Evolutionary conservation across 2,329 filamentous ascomycete genomes (phyloP), one percentile per base, ranked within the genome.

Genomic region (Drechslerella coelobrocha): DNA sequence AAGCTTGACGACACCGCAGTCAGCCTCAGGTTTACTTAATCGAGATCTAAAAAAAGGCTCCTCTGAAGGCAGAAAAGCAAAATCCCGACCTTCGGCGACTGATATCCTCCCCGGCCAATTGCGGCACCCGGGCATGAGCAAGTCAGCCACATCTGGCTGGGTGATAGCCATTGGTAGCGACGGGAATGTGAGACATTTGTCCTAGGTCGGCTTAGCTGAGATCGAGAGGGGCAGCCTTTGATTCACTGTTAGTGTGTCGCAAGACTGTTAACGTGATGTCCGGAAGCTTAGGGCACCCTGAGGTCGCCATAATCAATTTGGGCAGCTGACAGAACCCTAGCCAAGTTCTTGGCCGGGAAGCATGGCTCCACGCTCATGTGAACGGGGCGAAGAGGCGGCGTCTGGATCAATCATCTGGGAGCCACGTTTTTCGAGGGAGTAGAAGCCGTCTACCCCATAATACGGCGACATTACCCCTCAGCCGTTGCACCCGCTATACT

Each of bases 31-130:
- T n/a, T n/a, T n/a, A n/a, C n/a, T n/a, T n/a, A n/a, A n/a, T 14
- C 4, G 17, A 39, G 34, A 14, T 10, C 34, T 39, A 39, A 39
- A 39, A 39, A 39, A 39, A 39, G n/a, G n/a, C n/a, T n/a, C n/a
- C n/a, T n/a, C n/a, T n/a, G n/a, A n/a, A n/a, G n/a, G n/a, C n/a
- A n/a, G n/a, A n/a, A n/a, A n/a, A n/a, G n/a, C n/a, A n/a, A n/a
- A n/a, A n/a, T n/a, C n/a, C n/a, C n/a, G n/a, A 48, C 65, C 45
- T 62, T 69, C 65, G 65, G 65, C 65, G 65, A 69, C 57, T 69
- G 65, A 69, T 57, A 61, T 69, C 56, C 62, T 54, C 52, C 63
- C 53, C 65, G 65, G 57, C 65, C 57, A 57, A 56, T 62, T 62
- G 57, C 65, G 59, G 65, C 57, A 69, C 61, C 52, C 51, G 53